Conservation (phyloP, 306 rosid species). For the Quercus robur region DNA sequence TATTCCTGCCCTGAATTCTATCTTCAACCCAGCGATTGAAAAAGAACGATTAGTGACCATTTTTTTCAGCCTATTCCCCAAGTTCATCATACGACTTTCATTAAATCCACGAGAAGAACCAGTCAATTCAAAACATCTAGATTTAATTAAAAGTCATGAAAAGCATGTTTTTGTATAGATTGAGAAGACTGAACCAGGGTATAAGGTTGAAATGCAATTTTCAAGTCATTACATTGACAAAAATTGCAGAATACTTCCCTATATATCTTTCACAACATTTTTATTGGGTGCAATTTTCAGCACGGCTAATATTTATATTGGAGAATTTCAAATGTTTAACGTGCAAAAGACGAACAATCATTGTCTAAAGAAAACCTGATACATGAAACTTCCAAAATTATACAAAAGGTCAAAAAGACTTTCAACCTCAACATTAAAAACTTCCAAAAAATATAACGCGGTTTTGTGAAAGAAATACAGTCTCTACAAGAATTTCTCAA, state of each 20-base stretch:
- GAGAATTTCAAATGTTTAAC: background rate
- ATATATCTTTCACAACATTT: too few species aligned
- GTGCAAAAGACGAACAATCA: background rate
- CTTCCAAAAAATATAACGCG: background rate
- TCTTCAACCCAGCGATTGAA: background rate
- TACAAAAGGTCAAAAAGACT: background rate
- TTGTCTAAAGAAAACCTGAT: background rate
- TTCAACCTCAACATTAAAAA: background rate
- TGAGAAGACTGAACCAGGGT: background rate
- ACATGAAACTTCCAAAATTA: background rate
- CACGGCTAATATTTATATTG: background rate
- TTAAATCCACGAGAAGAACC: background rate
- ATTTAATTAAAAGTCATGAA: background rate
- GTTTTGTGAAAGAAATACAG: background rate
- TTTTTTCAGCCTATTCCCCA: background rate
- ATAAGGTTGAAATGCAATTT: background rate
- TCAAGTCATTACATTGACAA: background rate
- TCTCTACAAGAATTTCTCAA: constrained; percentile 7
- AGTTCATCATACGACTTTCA: background rate
- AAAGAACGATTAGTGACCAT: background rate
- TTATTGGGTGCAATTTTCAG: background rate
- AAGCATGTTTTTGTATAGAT: background rate
- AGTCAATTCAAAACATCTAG: background rate
- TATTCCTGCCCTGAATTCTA: background rate
- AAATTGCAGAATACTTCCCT: background rate